These are phyloP conservation scores for Suillus brevipes DNA, from an alignment of 768 basidiomycete genomes.

Conservation along the genomic window DNA sequence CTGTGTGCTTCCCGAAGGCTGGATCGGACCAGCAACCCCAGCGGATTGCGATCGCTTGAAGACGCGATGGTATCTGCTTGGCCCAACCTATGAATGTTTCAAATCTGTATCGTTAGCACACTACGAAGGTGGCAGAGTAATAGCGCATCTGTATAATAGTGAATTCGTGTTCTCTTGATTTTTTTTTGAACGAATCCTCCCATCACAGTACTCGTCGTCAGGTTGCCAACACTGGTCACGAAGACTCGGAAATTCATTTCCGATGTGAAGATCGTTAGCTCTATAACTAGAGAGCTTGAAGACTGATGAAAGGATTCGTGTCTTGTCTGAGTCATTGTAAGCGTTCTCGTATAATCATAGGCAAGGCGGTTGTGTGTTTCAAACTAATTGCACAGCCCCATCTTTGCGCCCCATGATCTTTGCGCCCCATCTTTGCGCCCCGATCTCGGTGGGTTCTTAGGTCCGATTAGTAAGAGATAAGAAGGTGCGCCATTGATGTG, in stretches of 20 bases:
- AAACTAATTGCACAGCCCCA: background rate
- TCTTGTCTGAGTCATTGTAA: background rate
- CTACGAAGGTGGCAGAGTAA: background rate
- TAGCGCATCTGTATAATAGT: background rate
- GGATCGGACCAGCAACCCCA: background rate
- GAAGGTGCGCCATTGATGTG: background rate
- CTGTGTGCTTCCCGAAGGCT: background rate
- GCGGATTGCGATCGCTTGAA: conserved; percentile 17
- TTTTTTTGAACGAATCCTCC: background rate
- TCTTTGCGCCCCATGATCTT: no score
- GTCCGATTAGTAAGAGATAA: background rate
- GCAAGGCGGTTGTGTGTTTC: background rate
- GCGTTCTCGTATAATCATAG: background rate
- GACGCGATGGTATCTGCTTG: background rate
- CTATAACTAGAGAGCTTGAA: no score
- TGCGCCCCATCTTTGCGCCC: no score
- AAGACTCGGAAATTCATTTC: no score
- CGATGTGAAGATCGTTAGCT: no score
- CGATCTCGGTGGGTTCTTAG: no score
- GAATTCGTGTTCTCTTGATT: no score
- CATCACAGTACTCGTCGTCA: no score
- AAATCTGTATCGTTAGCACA: background rate
- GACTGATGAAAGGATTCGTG: background rate
- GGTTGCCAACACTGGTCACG: no score
- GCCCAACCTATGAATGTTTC: background rate